Percentiles rank a stretch among this genome's conserved stretches.
phyloP scores from a whole-genome alignment of 2,329 filamentous ascomycete genomes.

The Mycosphaerella sp. region DNA sequence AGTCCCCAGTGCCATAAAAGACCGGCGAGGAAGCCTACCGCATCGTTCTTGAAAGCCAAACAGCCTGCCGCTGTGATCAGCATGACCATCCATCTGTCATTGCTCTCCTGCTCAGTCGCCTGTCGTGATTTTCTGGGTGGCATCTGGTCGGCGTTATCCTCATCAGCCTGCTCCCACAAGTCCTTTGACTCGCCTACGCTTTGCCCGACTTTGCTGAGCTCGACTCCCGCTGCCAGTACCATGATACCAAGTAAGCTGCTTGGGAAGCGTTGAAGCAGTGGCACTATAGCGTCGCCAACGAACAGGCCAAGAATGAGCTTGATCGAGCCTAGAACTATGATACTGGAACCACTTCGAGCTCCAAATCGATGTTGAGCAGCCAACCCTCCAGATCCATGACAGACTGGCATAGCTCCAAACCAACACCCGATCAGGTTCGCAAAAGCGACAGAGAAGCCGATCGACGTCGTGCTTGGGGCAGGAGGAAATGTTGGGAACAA shows the following conservation, averaged over 20 bases:
- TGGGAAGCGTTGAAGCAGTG: slow-evolving; percentile 66
- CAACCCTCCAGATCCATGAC: slow-evolving; percentile 84
- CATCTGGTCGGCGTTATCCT: slow-evolving; percentile 28
- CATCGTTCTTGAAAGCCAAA: slow-evolving; percentile 84
- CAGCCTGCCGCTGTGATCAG: slow-evolving; percentile 76
- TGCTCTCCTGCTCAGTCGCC: slow-evolving; percentile 61
- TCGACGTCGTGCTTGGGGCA: slow-evolving; percentile 64
- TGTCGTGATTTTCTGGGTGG: slow-evolving; percentile 44
- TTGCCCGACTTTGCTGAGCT: slow-evolving; percentile 78
- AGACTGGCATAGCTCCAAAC: slow-evolving; percentile 94
- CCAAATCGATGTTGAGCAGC: slow-evolving; percentile 90
- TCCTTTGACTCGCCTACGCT: slow-evolving; percentile 69
- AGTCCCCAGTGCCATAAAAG: slow-evolving; percentile 72
- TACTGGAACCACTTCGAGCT: slow-evolving; percentile 75
- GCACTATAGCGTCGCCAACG: slow-evolving; percentile 67
- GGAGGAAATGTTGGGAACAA: slow-evolving; percentile 55
- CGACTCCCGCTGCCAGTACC: slow-evolving; percentile 82
- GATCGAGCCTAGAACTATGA: slow-evolving; percentile 69
- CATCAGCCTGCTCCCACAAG: slow-evolving; percentile 43
- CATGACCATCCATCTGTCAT: slow-evolving; percentile 82
- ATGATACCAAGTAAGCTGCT: slow-evolving; percentile 74
- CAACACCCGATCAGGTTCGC: slow-evolving; percentile 85
- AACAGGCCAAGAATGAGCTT: slow-evolving; percentile 72
- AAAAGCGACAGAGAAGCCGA: slow-evolving; percentile 72
- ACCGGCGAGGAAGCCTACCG: slow-evolving; percentile 76